Percentiles rank a stretch among this genome's conserved stretches.
These are phyloP conservation scores for Fusarium staphyleae DNA, from an alignment of 2,329 filamentous ascomycete species.

Conservation along the genomic window DNA sequence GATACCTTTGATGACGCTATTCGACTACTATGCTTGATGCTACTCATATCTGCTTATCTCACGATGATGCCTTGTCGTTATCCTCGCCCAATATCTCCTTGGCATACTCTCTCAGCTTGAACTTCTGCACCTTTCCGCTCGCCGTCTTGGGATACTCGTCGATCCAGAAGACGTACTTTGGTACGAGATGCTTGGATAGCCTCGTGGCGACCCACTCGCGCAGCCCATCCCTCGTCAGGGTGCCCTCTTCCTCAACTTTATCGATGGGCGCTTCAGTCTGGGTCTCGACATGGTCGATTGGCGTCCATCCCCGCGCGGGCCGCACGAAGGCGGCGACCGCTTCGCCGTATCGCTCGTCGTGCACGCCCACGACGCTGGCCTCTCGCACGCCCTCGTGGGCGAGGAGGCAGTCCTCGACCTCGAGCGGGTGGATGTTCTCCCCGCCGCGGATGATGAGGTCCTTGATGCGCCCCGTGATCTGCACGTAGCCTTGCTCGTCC, in stretches of 20 bases:
- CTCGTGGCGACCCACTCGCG: constrained; percentile 74
- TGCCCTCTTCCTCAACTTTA: constrained; percentile 29
- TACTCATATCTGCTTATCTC: background rate
- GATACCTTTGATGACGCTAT: constrained; percentile 33
- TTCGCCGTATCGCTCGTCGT: constrained; percentile 85
- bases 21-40: background rate
- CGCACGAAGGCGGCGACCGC: constrained; percentile 85
- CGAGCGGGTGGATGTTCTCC: constrained; percentile 94
- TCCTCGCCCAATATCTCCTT: constrained; percentile 44
- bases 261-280: constrained; percentile 33
- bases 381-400: constrained; percentile 74
- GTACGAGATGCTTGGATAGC: constrained; percentile 79
- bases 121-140: constrained; percentile 97
- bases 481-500: constrained; percentile 82
- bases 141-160: constrained; percentile 91
- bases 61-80: constrained; percentile 6
- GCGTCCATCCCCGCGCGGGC: constrained; percentile 44
- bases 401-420: constrained; percentile 88
- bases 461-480: constrained; percentile 91
- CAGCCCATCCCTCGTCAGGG: constrained; percentile 65
- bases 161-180: constrained; percentile 89
- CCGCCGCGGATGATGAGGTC: constrained; percentile 94
- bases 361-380: constrained; percentile 82
- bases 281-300: constrained; percentile 28
- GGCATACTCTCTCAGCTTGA: constrained; percentile 76